These are phyloP conservation scores for Imleria badia DNA, from an alignment of 768 basidiomycete genomes.

Conservation along the genomic window DNA sequence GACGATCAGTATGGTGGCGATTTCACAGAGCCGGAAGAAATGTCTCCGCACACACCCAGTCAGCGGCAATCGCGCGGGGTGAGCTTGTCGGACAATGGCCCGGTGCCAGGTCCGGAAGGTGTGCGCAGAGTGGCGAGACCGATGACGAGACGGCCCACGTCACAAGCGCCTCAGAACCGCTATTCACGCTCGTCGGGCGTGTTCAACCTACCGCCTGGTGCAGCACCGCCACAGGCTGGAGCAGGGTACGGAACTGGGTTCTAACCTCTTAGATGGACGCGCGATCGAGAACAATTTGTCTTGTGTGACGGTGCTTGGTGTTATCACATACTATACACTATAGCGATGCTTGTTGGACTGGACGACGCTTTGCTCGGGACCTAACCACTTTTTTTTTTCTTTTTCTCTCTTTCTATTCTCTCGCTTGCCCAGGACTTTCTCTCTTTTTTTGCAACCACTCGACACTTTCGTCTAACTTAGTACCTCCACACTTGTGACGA, in stretches of 20 bases:
- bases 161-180: constrained; percentile 63
- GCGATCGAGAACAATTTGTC: not conserved
- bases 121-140: constrained; percentile 78
- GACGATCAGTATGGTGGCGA: constrained; percentile 36
- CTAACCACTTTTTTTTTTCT: not conserved
- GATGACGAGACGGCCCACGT: constrained; percentile 51
- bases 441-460: not conserved
- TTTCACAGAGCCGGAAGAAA: constrained; percentile 39
- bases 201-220: constrained; percentile 68
- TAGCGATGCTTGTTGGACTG: constrained; percentile 12
- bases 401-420: constrained; percentile 1
- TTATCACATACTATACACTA: constrained; percentile 1
- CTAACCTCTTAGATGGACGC: constrained; percentile 11
- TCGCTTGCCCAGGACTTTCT: constrained; percentile 10
- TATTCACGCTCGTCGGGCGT: constrained; percentile 63
- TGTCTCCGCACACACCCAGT: constrained; percentile 12
- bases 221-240: constrained; percentile 58
- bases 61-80: constrained; percentile 55
- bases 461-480: not conserved
- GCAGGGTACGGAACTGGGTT: constrained; percentile 8
- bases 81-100: constrained; percentile 78
- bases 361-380: constrained; percentile 8
- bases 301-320: constrained; percentile 2
- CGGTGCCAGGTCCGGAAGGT: constrained; percentile 74
- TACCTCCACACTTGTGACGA: not conserved